Evolutionary conservation across 2,329 filamentous ascomycete genomes (phyloP).

Genomic region (Boeremia exigua): DNA sequence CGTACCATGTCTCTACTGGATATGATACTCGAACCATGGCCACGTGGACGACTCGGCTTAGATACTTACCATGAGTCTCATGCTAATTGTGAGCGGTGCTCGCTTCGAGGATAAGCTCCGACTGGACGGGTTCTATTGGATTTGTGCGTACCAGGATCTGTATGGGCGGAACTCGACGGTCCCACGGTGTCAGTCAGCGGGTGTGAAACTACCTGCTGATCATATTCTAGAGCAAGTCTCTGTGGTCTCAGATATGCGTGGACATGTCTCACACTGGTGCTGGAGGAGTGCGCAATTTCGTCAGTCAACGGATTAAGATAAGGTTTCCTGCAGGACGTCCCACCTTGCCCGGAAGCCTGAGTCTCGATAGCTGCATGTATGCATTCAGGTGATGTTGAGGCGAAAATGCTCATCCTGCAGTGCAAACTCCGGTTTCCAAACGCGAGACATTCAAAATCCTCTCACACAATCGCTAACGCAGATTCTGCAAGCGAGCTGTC

Average conservation of each 20-base stretch:
- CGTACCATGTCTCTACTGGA: too few species aligned
- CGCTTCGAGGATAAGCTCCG: not conserved
- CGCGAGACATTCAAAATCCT: slow-evolving; percentile 1
- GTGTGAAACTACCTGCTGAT: not conserved
- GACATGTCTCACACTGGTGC: not conserved
- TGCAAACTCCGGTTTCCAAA: slow-evolving; percentile 8
- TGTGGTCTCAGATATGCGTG: not conserved
- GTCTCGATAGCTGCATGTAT: not conserved
- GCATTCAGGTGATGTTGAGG: not conserved
- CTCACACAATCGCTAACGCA: not conserved
- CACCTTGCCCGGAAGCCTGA: not conserved
- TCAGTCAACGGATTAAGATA: not conserved
- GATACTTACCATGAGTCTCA: not conserved
- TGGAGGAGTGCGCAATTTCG: not conserved
- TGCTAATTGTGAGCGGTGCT: not conserved
- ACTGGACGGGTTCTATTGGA: not conserved
- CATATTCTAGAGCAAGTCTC: not conserved
- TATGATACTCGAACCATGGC: too few species aligned
- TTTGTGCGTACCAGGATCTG: not conserved
- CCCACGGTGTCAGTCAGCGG: not conserved
- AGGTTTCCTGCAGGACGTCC: not conserved
- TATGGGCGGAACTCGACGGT: not conserved
- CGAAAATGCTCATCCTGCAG: not conserved
- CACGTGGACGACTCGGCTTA: too few species aligned
- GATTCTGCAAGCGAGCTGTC: slow-evolving; percentile 10